Evolutionary conservation across 2,329 filamentous ascomycete species (phyloP).

Genomic region (Verticillium dahliae): DNA sequence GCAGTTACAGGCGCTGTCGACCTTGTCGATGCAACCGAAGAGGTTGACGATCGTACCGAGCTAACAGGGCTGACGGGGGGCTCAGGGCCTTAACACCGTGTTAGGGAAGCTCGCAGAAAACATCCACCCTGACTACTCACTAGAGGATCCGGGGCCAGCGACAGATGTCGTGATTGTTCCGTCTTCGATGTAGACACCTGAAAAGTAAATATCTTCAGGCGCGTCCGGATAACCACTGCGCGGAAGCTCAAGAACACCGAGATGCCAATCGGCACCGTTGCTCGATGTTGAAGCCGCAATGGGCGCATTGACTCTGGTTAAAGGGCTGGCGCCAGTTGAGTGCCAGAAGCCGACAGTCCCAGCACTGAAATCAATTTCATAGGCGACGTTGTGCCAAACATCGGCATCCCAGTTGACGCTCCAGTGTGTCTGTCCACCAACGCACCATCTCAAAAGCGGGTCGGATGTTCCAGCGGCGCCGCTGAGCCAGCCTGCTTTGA

Average conservation of each 20-base stretch:
- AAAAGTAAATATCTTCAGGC: slow-evolving; percentile 65
- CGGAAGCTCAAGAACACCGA: slow-evolving; percentile 63
- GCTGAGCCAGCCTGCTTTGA: slow-evolving; percentile 61
- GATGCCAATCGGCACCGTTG: slow-evolving; percentile 67
- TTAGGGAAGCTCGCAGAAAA: neutral
- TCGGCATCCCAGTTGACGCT: slow-evolving; percentile 52
- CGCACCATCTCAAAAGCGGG: slow-evolving; percentile 58
- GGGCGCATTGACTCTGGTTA: slow-evolving; percentile 53
- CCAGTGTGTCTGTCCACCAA: slow-evolving; percentile 56
- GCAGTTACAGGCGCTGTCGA: neutral
- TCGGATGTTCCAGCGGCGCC: slow-evolving; percentile 37
- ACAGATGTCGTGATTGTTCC: slow-evolving; percentile 22
- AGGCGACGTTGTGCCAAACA: slow-evolving; percentile 71
- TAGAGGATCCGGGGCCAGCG: slow-evolving; percentile 7
- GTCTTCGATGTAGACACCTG: slow-evolving; percentile 62
- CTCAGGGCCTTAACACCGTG: neutral
- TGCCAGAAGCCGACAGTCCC: slow-evolving; percentile 64
- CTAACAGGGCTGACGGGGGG: neutral
- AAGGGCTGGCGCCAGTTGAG: slow-evolving; percentile 52
- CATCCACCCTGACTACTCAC: neutral
- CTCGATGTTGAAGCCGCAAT: slow-evolving; percentile 54
- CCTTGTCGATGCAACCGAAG: neutral
- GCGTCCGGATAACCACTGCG: slow-evolving; percentile 45
- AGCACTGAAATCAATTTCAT: slow-evolving; percentile 62
- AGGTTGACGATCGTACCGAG: neutral